These are phyloP conservation scores for Bimuria novae-zelandiae DNA, from an alignment of 2,329 filamentous ascomycete genomes.

Conservation along the genomic window DNA sequence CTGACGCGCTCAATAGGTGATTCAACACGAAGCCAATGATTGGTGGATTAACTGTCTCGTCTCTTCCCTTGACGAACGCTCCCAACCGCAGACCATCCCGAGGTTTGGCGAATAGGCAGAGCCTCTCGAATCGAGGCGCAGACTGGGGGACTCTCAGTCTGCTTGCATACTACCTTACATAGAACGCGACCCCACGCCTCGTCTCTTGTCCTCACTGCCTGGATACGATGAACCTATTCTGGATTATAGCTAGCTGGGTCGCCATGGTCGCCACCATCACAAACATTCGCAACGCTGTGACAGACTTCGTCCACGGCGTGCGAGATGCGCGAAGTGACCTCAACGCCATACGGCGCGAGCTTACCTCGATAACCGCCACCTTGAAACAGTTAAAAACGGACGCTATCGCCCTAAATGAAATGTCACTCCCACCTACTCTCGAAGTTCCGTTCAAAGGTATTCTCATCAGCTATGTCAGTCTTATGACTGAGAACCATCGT, in stretches of 20 bases:
- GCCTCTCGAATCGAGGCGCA: not conserved
- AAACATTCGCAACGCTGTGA: slow-evolving; percentile 1
- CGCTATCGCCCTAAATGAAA: not conserved
- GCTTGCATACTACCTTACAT: too few species aligned
- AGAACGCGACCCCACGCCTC: too few species aligned
- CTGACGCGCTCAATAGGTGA: too few species aligned
- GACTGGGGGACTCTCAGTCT: not conserved
- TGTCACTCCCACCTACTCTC: not conserved
- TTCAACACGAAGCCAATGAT: too few species aligned
- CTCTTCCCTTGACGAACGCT: not conserved
- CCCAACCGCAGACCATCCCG: not conserved
- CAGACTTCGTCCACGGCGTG: slow-evolving; percentile 14
- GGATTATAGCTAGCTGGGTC: slow-evolving; percentile 10
- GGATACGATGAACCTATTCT: slow-evolving; percentile 10
- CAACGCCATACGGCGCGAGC: slow-evolving; percentile 13
- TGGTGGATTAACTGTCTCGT: not conserved
- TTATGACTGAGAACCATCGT: not conserved
- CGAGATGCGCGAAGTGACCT: slow-evolving; percentile 18
- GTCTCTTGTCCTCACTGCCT: too few species aligned
- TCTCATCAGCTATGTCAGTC: not conserved
- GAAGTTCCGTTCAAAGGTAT: not conserved
- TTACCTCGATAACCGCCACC: slow-evolving; percentile 12
- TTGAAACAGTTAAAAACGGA: slow-evolving; percentile 14
- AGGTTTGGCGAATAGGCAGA: not conserved
- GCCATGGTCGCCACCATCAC: slow-evolving; percentile 3